A percentile compares a stretch with the other conserved stretches of the same genome.
Conservation (phyloP, 306 rosid species). For the Alnus glutinosa region DNA sequence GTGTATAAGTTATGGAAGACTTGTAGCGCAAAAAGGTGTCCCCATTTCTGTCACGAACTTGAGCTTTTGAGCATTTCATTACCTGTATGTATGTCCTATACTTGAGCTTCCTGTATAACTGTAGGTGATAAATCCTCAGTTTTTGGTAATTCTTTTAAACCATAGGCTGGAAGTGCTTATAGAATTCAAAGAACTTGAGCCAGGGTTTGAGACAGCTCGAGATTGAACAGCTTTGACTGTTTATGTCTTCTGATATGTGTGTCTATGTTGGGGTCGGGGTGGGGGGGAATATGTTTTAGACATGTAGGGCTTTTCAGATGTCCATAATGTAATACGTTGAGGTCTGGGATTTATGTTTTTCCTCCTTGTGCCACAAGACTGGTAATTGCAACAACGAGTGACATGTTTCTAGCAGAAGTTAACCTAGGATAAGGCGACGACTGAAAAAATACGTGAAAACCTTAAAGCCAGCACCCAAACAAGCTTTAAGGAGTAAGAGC, state of each 20-base stretch:
- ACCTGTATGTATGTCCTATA: neutral
- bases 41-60: neutral
- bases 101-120: neutral
- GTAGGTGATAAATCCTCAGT: neutral
- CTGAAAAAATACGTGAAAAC: neutral
- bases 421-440: neutral
- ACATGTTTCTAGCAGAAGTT: neutral
- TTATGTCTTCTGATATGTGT: neutral
- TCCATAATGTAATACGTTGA: neutral
- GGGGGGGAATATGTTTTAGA: neutral
- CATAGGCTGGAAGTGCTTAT: neutral
- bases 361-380: neutral
- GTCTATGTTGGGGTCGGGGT: neutral
- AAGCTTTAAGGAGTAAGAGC: neutral
- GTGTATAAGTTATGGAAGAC: neutral
- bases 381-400: neutral
- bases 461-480: neutral
- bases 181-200: neutral
- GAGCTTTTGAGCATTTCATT: neutral
- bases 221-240: constrained; percentile 1
- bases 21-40: neutral
- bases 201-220: neutral
- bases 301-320: neutral
- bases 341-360: neutral
- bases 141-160: neutral